Evolutionary conservation across 1,284 basidiomycete genomes (phyloP), one percentile per base, ranked within the genome.

Genomic region (Golubevia sp.): DNA sequence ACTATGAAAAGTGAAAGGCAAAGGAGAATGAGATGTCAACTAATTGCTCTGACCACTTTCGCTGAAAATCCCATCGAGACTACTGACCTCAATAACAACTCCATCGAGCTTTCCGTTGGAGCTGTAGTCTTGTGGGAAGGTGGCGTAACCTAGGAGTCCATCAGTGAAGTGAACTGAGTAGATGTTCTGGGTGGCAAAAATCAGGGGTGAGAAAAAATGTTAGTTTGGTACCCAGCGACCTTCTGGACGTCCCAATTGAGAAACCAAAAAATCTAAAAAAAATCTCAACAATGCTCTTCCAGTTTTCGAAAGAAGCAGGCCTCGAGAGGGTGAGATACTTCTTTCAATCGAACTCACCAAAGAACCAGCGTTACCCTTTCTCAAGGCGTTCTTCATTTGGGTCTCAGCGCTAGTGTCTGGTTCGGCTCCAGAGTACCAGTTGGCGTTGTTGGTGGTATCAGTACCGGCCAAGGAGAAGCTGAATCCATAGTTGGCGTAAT

Each of bases 341-440:
- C n/a, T n/a, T n/a, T n/a, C n/a, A n/a, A n/a, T n/a, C n/a, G n/a
- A n/a, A n/a, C n/a, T n/a, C n/a, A n/a, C n/a, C 63, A 89, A 85
- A 30, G 81, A 84, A 27, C 79, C 76, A 2, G 78, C 84, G 24
- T 82, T 85, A 50, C 88, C 88, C 56, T 83, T 65, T 51, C 86
- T 85, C 52, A 88, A 85, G 53, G 84, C 58, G 0, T 50, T 75
- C 84, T 89, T 89, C 88, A 89, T 89, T 8, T 84, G 74, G 5
- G 84, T 86, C 76, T 89, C 87, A 25, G 83, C 70, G 21, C 77
- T 76, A 34, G 70, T 77, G 58, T 76, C 77, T 5, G 86, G 86
- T 1, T 85, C 86, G 61, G 84, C 86, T 24, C 76, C 78, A 67
- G 84, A 84, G 84, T 87, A 89, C 87, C 87, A 89, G 57, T 84